These are phyloP conservation scores for Gleditsia sinensis DNA, from an alignment of 306 rosid genomes.

Conservation along the genomic window DNA sequence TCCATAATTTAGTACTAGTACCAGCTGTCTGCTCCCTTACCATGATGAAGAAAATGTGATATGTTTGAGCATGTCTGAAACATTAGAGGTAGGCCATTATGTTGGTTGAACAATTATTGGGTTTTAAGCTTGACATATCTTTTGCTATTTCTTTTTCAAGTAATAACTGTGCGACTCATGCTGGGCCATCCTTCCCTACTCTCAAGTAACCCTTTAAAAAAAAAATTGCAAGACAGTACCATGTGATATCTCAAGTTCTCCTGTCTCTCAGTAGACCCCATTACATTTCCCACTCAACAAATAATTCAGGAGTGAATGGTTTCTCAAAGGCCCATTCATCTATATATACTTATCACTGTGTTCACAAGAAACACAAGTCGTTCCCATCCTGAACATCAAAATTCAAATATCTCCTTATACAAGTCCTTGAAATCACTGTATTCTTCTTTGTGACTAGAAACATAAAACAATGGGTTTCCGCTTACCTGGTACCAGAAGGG, in stretches of 20 bases:
- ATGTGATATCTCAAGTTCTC: slow-evolving; percentile 6
- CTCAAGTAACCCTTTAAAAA: neutral
- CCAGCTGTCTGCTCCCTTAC: too few relatives aligned
- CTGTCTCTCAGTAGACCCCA: neutral
- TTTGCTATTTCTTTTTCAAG: neutral
- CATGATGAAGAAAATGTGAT: neutral
- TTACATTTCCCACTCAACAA: neutral
- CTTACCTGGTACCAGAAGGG: neutral
- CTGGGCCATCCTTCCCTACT: neutral
- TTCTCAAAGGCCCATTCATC: neutral
- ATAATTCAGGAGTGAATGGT: neutral
- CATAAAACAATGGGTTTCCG: slow-evolving; percentile 23
- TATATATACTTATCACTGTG: slow-evolving; percentile 16
- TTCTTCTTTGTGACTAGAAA: neutral
- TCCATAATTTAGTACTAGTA: too few relatives aligned
- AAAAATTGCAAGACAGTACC: slow-evolving; percentile 14
- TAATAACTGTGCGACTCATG: neutral
- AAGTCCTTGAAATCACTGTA: neutral
- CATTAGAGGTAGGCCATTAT: too few relatives aligned
- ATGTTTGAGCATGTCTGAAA: neutral
- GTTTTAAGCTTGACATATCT: neutral
- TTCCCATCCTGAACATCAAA: neutral
- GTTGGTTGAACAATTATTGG: neutral
- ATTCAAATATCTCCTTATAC: slow-evolving; percentile 2
- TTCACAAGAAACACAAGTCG: slow-evolving; percentile 3